Evolutionary conservation across 192 early-diverging fungal species (phyloP).

Genomic region (Coemansia sp.): DNA sequence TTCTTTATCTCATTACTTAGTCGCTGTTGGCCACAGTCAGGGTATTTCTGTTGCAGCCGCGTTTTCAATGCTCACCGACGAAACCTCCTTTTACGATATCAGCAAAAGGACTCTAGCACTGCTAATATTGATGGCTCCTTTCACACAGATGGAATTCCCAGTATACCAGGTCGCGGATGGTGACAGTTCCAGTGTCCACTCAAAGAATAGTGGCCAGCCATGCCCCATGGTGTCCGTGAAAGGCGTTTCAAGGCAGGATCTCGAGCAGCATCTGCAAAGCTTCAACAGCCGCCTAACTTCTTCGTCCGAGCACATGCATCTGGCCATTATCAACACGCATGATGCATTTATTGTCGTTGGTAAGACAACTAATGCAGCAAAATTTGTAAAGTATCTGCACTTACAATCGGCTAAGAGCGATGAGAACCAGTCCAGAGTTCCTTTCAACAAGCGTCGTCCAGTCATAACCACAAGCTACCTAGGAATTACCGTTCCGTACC

Average conservation of each 20-base stretch:
- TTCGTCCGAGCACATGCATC: background rate
- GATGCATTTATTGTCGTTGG: conserved; percentile 27
- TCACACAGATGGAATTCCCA: conserved; percentile 66
- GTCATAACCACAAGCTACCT: conserved; percentile 78
- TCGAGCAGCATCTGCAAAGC: conserved; percentile 5
- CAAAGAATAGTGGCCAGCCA: background rate
- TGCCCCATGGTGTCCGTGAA: conserved; percentile 32
- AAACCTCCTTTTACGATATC: conserved; percentile 75
- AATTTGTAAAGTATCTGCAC: conserved; percentile 10
- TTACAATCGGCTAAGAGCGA: conserved; percentile 10
- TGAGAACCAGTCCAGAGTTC: conserved; percentile 69
- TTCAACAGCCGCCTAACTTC: conserved; percentile 17
- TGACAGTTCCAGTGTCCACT: background rate
- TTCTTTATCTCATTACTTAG: conserved; percentile 18
- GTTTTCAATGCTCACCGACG: conserved; percentile 75
- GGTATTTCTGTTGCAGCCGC: conserved; percentile 86
- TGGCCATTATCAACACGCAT: conserved; percentile 23
- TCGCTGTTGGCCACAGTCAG: conserved; percentile 82
- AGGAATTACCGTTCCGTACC: conserved; percentile 84
- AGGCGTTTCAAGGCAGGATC: background rate
- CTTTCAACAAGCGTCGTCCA: conserved; percentile 76
- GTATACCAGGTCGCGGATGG: background rate
- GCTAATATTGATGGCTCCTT: conserved; percentile 78
- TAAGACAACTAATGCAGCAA: conserved; percentile 1
- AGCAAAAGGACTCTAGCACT: conserved; percentile 78